Percentiles rank a stretch among this genome's conserved stretches.
These are phyloP conservation scores for Aspergillus sp. DNA, from an alignment of 2,329 filamentous ascomycete species.

Conservation along the genomic window DNA sequence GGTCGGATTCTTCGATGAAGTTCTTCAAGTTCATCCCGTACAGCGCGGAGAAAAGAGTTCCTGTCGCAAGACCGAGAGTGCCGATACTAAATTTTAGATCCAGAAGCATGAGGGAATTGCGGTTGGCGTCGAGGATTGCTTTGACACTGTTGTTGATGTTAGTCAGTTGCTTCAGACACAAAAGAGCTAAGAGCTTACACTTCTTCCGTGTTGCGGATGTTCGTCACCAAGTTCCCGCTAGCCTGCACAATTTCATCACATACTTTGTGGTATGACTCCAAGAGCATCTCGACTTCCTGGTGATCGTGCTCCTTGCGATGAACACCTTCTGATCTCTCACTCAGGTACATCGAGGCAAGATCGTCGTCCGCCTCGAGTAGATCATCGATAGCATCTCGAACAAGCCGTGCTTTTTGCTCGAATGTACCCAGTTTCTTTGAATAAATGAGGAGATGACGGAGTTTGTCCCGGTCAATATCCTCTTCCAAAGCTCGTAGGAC, in stretches of 20 bases:
- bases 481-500: constrained; percentile 90
- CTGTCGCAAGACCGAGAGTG: constrained; percentile 89
- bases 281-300: constrained; percentile 92
- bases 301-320: constrained; percentile 79
- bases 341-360: constrained; percentile 89
- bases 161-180: constrained; percentile 7
- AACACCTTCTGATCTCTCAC: constrained; percentile 76
- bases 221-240: constrained; percentile 86
- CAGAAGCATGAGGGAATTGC: constrained; percentile 95
- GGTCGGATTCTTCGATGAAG: constrained; percentile 90
- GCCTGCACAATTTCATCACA: constrained; percentile 98
- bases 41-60: constrained; percentile 95
- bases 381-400: constrained; percentile 92
- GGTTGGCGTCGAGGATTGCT: constrained; percentile 95
- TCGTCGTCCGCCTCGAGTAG: constrained; percentile 95
- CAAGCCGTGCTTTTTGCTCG: constrained; percentile 92
- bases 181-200: constrained; percentile 62
- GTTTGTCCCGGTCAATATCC: constrained; percentile 92
- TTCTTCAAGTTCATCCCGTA: constrained; percentile 99
- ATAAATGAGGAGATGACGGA: constrained; percentile 85
- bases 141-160: constrained; percentile 64
- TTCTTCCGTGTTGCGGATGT: constrained; percentile 96
- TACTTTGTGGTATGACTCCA: constrained; percentile 97
- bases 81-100: constrained; percentile 96
- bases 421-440: constrained; percentile 96